These are phyloP conservation scores for Rhizophagus clarus DNA, from an alignment of 192 early-diverging fungal species.

Conservation along the genomic window DNA sequence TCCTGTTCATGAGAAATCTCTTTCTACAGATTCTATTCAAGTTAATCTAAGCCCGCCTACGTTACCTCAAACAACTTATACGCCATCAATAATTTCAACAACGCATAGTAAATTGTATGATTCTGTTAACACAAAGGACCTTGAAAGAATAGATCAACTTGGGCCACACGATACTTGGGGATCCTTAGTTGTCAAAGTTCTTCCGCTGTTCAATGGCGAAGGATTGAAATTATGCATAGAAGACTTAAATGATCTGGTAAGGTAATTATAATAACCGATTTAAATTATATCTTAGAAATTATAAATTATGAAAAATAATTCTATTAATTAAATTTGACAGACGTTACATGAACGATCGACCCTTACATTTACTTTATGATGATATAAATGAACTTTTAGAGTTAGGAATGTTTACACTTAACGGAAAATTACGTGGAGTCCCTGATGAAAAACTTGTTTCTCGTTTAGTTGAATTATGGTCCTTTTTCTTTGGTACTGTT, in stretches of 20 bases:
- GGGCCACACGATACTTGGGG: constrained; percentile 67
- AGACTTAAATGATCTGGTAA: constrained; percentile 78
- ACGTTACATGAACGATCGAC: constrained; percentile 47
- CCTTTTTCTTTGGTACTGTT: constrained; percentile 77
- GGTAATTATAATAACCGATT: constrained; percentile 40
- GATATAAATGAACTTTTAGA: constrained; percentile 64
- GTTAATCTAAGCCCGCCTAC: neutral
- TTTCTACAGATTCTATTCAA: constrained; percentile 13
- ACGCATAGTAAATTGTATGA: neutral
- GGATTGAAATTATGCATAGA: constrained; percentile 79
- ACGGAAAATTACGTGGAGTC: constrained; percentile 66
- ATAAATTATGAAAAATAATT: too few species aligned
- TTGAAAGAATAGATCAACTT: neutral
- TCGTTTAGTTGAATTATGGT: constrained; percentile 77
- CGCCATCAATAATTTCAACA: neutral
- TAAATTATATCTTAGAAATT: too few species aligned
- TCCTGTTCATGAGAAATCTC: constrained; percentile 12
- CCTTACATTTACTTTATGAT: constrained; percentile 44
- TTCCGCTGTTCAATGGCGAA: constrained; percentile 88
- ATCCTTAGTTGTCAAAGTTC: constrained; percentile 68
- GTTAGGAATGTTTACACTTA: constrained; percentile 66
- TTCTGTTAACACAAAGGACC: neutral
- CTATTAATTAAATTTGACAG: constrained; percentile 29
- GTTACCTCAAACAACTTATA: neutral
- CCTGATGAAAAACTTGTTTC: constrained; percentile 67